Evolutionary conservation across 202 grass and related monocot species (phyloP).

Genomic region (Alloteropsis angusta): DNA sequence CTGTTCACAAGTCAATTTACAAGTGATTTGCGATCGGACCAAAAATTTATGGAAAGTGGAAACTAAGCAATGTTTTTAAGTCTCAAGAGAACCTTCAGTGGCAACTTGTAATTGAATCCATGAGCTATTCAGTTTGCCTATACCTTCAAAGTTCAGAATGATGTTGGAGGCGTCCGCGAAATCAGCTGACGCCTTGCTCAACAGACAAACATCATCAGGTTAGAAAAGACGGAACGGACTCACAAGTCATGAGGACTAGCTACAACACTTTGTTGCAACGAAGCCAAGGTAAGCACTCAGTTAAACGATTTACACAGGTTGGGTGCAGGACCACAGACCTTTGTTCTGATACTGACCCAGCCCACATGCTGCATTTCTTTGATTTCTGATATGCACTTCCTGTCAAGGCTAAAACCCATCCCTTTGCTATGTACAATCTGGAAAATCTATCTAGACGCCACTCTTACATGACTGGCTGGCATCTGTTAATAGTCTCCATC

Average conservation of each 20-base stretch:
- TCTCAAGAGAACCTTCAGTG: neutral
- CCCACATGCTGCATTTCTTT: neutral
- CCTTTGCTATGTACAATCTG: slow-evolving; percentile 20
- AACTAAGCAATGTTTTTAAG: neutral
- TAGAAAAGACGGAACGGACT: neutral
- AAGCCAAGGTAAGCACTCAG: neutral
- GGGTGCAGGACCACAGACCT: neutral
- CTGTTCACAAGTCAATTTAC: neutral
- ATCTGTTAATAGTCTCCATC: slow-evolving; percentile 9
- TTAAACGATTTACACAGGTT: neutral
- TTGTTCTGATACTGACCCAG: neutral
- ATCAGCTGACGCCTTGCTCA: neutral
- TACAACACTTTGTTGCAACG: neutral
- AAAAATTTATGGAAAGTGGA: neutral
- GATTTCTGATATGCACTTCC: neutral
- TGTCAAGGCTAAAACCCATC: neutral
- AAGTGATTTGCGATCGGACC: neutral
- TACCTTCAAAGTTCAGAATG: neutral
- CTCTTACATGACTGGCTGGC: neutral
- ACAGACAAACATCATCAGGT: neutral
- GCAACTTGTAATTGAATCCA: neutral
- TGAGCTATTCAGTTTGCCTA: neutral
- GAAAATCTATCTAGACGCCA: slow-evolving; percentile 29
- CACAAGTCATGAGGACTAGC: neutral
- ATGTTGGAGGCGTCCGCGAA: neutral